Conservation (phyloP, 1,139 yeast genomes). For the Trichomonascaceae sp. region DNA sequence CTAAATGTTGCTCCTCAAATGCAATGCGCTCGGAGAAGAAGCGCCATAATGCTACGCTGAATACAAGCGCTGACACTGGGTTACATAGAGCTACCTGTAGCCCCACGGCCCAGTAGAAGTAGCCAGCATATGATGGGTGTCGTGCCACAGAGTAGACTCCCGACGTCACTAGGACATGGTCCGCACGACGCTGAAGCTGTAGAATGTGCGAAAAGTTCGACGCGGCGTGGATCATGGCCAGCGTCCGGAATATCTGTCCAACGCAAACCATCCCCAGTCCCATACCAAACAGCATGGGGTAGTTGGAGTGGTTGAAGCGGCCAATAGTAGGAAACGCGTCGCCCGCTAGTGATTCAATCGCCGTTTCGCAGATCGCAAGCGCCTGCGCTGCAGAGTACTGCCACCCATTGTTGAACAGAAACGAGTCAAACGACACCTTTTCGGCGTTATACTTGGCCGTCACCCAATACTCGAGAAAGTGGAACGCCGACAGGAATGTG, state of each 20-base stretch:
- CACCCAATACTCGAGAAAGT: slow-evolving; percentile 63
- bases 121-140: slow-evolving; percentile 89
- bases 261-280: slow-evolving; percentile 37
- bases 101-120: slow-evolving; percentile 89
- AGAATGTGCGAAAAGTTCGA: slow-evolving; percentile 78
- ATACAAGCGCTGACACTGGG: slow-evolving; percentile 38
- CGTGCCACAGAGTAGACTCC: slow-evolving; percentile 60
- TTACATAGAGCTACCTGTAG: slow-evolving; percentile 60
- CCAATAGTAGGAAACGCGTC: slow-evolving; percentile 2
- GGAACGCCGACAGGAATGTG: slow-evolving; percentile 46
- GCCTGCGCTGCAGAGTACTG: slow-evolving; percentile 53
- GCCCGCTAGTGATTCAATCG: slow-evolving; percentile 11
- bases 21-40: slow-evolving; percentile 58
- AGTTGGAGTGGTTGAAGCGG: slow-evolving; percentile 2
- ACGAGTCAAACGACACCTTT: slow-evolving; percentile 62
- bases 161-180: slow-evolving; percentile 53
- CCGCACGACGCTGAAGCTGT: slow-evolving; percentile 36
- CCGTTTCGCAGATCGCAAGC: slow-evolving; percentile 37
- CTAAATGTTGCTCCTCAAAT: slow-evolving; percentile 52
- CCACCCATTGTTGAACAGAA: slow-evolving; percentile 58
- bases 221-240: slow-evolving; percentile 82
- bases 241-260: slow-evolving; percentile 59
- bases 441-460: slow-evolving; percentile 63
- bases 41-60: slow-evolving; percentile 38
- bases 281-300: slow-evolving; percentile 21